Base-by-base conservation (phyloP, 495 filamentous ascomycete genomes). In the Acidiella bohemica region DNA sequence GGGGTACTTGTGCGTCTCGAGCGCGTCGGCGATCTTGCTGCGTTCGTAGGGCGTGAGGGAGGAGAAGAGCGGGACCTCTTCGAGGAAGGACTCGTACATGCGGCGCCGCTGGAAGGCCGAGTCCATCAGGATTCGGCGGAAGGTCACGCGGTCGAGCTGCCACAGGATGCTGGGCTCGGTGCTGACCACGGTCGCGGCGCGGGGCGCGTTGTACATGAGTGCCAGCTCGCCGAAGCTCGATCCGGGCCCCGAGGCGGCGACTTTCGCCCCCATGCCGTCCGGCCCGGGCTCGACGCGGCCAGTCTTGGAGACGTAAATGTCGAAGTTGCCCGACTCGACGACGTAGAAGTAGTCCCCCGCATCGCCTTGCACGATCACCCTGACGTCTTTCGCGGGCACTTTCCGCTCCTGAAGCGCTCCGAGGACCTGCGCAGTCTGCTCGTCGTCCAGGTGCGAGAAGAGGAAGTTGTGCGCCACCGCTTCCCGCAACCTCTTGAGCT, bases 91-190 rank as follows among this genome's bases (percentile, higher is more conserved):
- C 58, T 97, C 90, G 58, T 96, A 97, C 76, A 96, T 85, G 49
- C 86, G 81, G 43, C 90, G 77, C 22, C 88, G 82, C 55, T 88
- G 82, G 63, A 94, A 97, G 13, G 90, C 92, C 34, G 82, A 87
- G 63, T 96, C 90, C 92, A 97, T 94, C 39, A 97, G 68, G 51
- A 97, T 96, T 22, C 90, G 84, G 35, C 90, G 84, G 72, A 97
- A 97, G 4, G 90, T 97, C 34, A 96, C 72, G 23, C 90, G 84
- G 57, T 97, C 90, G 30, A 97, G 66, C 10, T 84, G 84, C 90
- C 90, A 97, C 5, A 97, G 71, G 1, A 78, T 88, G 56, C 78
- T 84, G 3, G 78, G 51, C 38, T 92, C 85, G 19, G 77, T 76
- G 13, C 81, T 90, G 38, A 92, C 73, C 38, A 97, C 84, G 1